Conservation (phyloP, 2,329 filamentous ascomycete species). For the Falciphora oryzae region DNA sequence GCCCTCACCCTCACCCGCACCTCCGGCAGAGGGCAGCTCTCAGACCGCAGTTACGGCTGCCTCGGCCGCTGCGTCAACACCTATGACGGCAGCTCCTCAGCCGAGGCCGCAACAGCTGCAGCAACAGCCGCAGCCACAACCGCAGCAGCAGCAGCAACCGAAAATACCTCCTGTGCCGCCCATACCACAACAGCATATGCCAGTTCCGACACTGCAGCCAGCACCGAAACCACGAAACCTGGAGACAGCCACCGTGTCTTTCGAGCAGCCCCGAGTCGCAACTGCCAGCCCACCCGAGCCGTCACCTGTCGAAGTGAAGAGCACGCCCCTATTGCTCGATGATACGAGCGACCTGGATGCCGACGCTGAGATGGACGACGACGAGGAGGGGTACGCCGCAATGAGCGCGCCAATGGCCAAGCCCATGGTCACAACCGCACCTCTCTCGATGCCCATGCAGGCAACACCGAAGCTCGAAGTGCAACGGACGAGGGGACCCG, state of each 20-base stretch:
- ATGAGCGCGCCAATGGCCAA: slow-evolving; percentile 35
- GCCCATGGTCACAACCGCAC: slow-evolving; percentile 29
- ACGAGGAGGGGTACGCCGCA: slow-evolving; percentile 44
- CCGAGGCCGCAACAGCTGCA: neutral
- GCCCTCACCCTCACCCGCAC: slow-evolving; percentile 10
- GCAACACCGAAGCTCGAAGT: slow-evolving; percentile 30
- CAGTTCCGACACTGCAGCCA: slow-evolving; percentile 9
- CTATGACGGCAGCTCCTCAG: neutral
- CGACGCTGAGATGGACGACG: slow-evolving; percentile 51
- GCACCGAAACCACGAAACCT: slow-evolving; percentile 16
- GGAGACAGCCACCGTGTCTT: slow-evolving; percentile 9
- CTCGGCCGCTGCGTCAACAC: neutral
- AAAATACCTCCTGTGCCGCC: neutral
- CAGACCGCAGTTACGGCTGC: neutral
- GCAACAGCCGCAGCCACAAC: slow-evolving; percentile 4
- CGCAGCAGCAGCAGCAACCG: slow-evolving; percentile 5
- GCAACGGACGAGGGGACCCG: slow-evolving; percentile 27
- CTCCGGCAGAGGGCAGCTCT: slow-evolving; percentile 1
- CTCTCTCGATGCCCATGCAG: neutral
- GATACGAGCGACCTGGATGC: slow-evolving; percentile 22
- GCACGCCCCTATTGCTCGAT: neutral
- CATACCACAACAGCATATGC: neutral
- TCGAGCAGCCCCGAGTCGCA: neutral
- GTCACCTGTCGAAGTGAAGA: neutral
- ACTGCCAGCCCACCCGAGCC: neutral